Conservation (phyloP, 768 basidiomycete genomes). For the Boletus speciosus region DNA sequence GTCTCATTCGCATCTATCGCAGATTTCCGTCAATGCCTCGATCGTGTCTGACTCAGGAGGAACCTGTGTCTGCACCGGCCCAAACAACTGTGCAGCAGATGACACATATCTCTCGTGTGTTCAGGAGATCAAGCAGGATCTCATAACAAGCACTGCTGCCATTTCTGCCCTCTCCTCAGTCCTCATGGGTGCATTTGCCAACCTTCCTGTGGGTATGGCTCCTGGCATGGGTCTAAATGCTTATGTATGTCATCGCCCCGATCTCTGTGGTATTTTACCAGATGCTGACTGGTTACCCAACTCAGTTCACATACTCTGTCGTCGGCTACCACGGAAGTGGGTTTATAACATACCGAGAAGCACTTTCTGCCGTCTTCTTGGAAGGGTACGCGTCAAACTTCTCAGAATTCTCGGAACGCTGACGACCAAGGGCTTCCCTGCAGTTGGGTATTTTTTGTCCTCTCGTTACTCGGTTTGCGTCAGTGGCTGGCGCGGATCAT, state of each 20-base stretch:
- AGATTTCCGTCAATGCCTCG: conserved; percentile 85
- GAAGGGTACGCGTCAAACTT: conserved; percentile 58
- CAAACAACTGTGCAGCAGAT: conserved; percentile 54
- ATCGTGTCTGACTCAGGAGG: conserved; percentile 77
- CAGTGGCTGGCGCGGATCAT: conserved; percentile 89
- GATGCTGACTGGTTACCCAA: not conserved
- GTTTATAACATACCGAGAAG: conserved; percentile 71
- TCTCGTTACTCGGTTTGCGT: conserved; percentile 79
- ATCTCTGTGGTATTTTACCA: not conserved
- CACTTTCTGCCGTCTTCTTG: conserved; percentile 80
- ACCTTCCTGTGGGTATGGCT: conserved; percentile 86
- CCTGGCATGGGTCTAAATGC: conserved; percentile 84
- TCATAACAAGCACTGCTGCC: conserved; percentile 81
- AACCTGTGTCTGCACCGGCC: conserved; percentile 69
- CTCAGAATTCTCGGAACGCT: not conserved
- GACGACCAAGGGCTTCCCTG: not conserved
- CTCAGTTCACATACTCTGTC: conserved; percentile 80
- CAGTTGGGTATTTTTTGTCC: conserved; percentile 78
- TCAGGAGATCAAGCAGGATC: conserved; percentile 62
- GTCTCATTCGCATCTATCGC: not conserved
- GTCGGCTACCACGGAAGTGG: conserved; percentile 79
- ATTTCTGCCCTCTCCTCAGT: conserved; percentile 71
- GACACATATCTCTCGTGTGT: conserved; percentile 54
- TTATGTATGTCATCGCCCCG: conserved; percentile 49
- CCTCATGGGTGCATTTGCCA: conserved; percentile 81